Evolutionary conservation across 2,329 filamentous ascomycete species (phyloP), one percentile per base, ranked within the genome.

Genomic region (Huntiella savannae): DNA sequence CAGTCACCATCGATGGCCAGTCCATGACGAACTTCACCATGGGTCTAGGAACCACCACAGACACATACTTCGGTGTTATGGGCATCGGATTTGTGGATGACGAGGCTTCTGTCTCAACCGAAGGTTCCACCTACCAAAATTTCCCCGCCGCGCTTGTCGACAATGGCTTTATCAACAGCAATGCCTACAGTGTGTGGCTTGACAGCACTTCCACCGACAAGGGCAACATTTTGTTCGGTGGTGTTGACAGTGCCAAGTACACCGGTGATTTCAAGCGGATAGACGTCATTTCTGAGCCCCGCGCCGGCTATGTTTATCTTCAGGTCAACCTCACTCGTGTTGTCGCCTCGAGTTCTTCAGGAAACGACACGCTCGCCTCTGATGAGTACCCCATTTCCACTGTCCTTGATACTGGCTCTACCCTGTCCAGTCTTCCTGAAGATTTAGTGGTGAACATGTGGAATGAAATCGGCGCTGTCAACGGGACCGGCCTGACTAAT

Each of bases 231-330:
- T 64, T 88, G 1, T 91, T 88, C 53, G 83, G 83, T 35, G 83
- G 81, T n/a, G 75, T 87, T 49, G 82, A 88, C 57, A 82, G 74
- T 0, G 71, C 69, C 49, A 87, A 87, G 57, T 91, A 76, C 60
- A 58, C 66, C 0, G 82, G 81, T 41, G 59, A 71, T 2, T 65
- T 87, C 32, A 66, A 68, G 40, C 71, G 68, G 4, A 64, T 86
- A 22, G 66, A 77, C 12, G 66, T 85, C 50, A 63, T 60, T 4
- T 46, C 52, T 11, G 47, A 75, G 53, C 58, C 64, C 41, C 44
- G 65, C 43, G 44, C 65, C 43, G 52, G 54, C 45, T 68, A 62
- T 49, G 63, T 61, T 17, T 64, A 70, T 5, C 73, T 74, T 50
- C 55, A 59, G 3, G 67, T 75, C 4, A 56, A 62, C 16, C 48